phyloP scores from a whole-genome alignment of 2,329 filamentous ascomycete genomes.

The Fusarium sp. region DNA sequence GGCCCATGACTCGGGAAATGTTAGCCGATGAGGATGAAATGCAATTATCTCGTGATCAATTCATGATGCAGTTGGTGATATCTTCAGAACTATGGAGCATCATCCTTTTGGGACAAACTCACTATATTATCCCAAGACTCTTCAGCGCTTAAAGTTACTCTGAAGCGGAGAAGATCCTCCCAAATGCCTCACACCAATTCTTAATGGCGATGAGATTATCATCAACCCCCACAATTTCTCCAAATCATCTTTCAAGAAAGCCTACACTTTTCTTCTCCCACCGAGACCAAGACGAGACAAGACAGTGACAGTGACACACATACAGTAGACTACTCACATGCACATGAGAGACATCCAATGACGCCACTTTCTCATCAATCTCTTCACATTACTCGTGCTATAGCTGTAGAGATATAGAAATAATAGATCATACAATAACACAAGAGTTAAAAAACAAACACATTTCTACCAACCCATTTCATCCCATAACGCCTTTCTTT shows the following conservation, averaged over 20 bases:
- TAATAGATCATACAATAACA: background rate
- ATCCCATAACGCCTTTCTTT: conserved; percentile 8
- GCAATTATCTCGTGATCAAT: background rate
- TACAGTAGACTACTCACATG: background rate
- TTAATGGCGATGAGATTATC: background rate
- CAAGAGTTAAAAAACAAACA: background rate
- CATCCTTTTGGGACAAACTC: background rate
- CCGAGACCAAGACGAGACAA: background rate
- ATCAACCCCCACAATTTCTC: conserved; percentile 30
- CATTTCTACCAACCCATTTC: background rate
- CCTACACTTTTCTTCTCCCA: background rate
- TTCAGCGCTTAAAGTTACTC: background rate
- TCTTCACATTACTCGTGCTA: conserved; percentile 23
- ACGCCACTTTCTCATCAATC: conserved; percentile 28
- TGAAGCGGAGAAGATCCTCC: background rate
- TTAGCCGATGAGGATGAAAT: background rate
- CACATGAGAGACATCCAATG: conserved; percentile 19
- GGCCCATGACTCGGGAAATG: background rate
- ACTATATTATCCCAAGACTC: background rate
- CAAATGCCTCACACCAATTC: conserved; percentile 29
- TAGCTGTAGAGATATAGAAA: conserved; percentile 1
- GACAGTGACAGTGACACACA: background rate
- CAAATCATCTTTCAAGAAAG: conserved; percentile 18
- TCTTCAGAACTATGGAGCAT: background rate
- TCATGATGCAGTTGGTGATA: background rate